phyloP scores from a whole-genome alignment of 2,329 filamentous ascomycete species.

The Zymoseptoria ardabiliae region DNA sequence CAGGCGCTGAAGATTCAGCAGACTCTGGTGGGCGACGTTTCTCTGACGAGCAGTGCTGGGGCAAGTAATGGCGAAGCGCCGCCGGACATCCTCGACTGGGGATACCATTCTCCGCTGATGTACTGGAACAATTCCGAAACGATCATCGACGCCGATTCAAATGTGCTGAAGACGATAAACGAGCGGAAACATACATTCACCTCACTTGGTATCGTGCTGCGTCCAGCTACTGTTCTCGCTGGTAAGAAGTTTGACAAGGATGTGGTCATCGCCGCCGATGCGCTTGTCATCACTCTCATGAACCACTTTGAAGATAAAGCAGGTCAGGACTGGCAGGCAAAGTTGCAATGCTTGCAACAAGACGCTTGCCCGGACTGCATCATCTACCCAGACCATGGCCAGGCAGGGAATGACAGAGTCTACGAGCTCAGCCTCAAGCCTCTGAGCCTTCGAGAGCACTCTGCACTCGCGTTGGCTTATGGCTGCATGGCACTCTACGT shows the following conservation, averaged over 20 bases:
- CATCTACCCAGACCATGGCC: constrained; percentile 55
- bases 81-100: constrained; percentile 52
- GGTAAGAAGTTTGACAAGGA: constrained; percentile 68
- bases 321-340: constrained; percentile 58
- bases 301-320: constrained; percentile 59
- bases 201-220: constrained; percentile 64
- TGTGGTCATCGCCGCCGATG: constrained; percentile 63
- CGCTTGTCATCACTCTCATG: constrained; percentile 69
- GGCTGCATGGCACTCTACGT: constrained; percentile 58
- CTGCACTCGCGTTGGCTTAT: constrained; percentile 60
- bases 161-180: constrained; percentile 65
- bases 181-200: constrained; percentile 54
- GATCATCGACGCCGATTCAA: constrained; percentile 52
- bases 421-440: constrained; percentile 76
- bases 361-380: constrained; percentile 51
- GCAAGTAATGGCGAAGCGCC: constrained; percentile 20
- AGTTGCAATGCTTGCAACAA: constrained; percentile 47
- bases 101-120: constrained; percentile 73
- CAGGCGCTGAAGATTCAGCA: constrained; percentile 65
- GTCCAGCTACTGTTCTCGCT: constrained; percentile 73
- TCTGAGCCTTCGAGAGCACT: constrained; percentile 59
- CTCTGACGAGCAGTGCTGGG: constrained; percentile 14
- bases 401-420: constrained; percentile 50
- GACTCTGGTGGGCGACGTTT: constrained; percentile 51
- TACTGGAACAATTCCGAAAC: constrained; percentile 66